Evolutionary conservation across 352 stramenopile species (phyloP), one percentile per base, ranked within the genome.

Genomic region (Pythium rhizo-oryzae): DNA sequence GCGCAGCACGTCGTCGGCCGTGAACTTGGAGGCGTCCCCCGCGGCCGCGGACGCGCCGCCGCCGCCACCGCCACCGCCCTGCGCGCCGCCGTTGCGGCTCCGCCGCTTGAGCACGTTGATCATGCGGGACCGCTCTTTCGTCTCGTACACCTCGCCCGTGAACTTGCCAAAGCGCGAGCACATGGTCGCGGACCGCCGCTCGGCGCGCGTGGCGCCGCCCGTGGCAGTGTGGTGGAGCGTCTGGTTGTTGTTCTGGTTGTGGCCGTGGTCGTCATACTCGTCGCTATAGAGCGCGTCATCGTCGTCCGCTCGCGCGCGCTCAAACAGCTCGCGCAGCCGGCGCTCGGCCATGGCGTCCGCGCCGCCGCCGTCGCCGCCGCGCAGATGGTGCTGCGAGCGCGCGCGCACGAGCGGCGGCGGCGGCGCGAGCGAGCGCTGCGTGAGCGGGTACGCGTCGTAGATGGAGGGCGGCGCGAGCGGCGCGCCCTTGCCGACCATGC

Each of bases 121-220:
- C 57, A 94, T 79, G 56, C 86, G 87, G 41, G 84, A 93, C 13
- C 83, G 79, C 64, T 91, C 81, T 59, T 86, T 91, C 9, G 84
- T 92, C 74, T 93, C 84, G 65, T 89, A 93, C 37, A 90, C 73
- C 59, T 91, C 81, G 65, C 78, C 85, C 57, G 85, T 84, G 68
- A 92, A 90, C 65, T 88, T 91, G 62, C 84, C 83, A 59, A 89
- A 89, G 9, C 81, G 77, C 24, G 70, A 87, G 70, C 62, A 80
- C 12, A 90, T 70, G 55, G 69, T 71, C 23, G 71, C 59, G 15
- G 74, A 65, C 30, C 73, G 67, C 18, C 64, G 46, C 23, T 75
- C 62, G 30, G 24, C 19, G 37, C 62, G 52, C 30, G 28, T n/a
- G n/a, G n/a, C n/a, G n/a, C n/a, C n/a, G n/a, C n/a, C 28, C 28